Evolutionary conservation across 2,329 filamentous ascomycete genomes (phyloP).

Genomic region (Fusarium fracticaudum): DNA sequence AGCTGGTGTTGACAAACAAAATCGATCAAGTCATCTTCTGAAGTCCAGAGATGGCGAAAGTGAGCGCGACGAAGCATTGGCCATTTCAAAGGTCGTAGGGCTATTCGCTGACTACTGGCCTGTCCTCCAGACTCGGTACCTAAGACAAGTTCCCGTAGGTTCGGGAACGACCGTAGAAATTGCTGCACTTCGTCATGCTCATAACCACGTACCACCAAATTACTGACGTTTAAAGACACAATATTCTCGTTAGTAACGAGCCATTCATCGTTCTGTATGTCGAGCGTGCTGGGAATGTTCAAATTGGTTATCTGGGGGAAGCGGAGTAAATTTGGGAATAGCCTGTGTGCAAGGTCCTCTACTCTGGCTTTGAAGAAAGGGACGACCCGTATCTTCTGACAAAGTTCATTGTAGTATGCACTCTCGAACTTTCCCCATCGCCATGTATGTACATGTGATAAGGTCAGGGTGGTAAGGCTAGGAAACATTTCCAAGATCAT

Average conservation of each 20-base stretch:
- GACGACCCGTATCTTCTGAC: background rate
- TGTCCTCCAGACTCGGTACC: background rate
- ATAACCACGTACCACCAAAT: background rate
- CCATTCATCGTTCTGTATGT: background rate
- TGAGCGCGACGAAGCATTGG: background rate
- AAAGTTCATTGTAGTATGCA: background rate
- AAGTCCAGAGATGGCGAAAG: background rate
- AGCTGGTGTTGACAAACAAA: background rate
- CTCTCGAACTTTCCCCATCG: background rate
- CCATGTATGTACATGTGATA: background rate
- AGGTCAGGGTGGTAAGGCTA: background rate
- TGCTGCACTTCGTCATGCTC: background rate
- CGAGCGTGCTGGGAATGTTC: background rate
- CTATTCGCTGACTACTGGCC: background rate
- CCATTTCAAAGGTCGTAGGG: background rate
- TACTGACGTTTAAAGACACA: background rate
- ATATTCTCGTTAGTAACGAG: background rate
- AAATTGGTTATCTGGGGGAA: background rate
- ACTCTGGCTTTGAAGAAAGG: background rate
- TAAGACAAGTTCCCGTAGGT: background rate
- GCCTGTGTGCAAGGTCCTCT: background rate
- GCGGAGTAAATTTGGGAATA: background rate
- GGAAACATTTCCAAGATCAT: background rate
- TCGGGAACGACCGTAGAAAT: constrained; percentile 1
- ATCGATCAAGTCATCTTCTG: background rate